Conservation (phyloP, 371 early-diverging fungal genomes). For the Mycotypha africana region DNA sequence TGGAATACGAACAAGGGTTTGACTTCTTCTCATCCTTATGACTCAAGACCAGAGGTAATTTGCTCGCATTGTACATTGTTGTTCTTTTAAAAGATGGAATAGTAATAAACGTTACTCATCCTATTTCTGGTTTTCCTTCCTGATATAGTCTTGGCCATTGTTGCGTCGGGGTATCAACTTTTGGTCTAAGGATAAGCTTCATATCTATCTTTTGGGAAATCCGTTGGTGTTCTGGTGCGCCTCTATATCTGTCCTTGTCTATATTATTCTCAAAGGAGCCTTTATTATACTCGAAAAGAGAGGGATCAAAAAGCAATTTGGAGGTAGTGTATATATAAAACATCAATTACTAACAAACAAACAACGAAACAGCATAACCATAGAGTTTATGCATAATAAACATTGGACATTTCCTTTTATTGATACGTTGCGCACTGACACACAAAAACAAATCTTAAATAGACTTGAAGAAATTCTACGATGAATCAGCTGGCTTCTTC, state of each 20-base stretch:
- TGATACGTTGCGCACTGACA: constrained; percentile 20
- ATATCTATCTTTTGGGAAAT: constrained; percentile 96
- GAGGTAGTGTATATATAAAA: no score
- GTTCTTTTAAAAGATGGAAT: background rate
- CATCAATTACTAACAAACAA: background rate
- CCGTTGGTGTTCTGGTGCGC: constrained; percentile 91
- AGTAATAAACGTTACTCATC: background rate
- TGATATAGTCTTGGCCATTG: constrained; percentile 75
- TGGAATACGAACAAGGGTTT: constrained; percentile 79
- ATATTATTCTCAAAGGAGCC: constrained; percentile 48
- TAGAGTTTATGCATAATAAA: background rate
- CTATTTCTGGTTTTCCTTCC: background rate
- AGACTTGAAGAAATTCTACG: constrained; percentile 51
- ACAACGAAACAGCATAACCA: background rate
- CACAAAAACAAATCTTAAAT: constrained; percentile 12
- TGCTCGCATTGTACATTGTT: no score
- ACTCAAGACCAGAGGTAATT: constrained; percentile 74
- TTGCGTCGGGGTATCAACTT: constrained; percentile 90
- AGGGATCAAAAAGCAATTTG: constrained; percentile 61
- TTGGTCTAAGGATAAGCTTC: constrained; percentile 75
- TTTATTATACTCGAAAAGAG: constrained; percentile 70
- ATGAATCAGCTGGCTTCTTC: constrained; percentile 79
- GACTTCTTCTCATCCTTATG: constrained; percentile 90
- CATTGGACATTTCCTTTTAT: no score
- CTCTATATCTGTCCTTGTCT: constrained; percentile 58